Conservation (phyloP, 108 stramenopile genomes). For the Skeletonema potamos region DNA sequence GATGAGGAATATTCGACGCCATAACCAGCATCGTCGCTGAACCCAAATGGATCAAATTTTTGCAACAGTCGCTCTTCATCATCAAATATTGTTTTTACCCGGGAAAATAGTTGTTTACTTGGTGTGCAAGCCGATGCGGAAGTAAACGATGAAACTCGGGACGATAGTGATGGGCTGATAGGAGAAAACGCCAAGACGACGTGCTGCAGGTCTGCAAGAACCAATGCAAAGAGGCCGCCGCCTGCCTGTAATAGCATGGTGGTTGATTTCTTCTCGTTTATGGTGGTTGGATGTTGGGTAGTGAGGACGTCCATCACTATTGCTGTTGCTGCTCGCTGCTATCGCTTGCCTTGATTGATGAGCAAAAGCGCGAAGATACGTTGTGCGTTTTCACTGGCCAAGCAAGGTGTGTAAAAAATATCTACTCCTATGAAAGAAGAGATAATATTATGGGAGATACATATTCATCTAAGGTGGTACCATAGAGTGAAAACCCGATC, state of each 20-base stretch:
- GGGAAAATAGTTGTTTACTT: neutral
- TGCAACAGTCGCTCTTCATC: neutral
- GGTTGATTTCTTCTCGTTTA: neutral
- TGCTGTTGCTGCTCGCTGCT: no score
- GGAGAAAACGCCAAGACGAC: constrained; percentile 6
- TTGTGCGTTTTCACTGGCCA: no score
- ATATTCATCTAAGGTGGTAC: no score
- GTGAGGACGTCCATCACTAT: no score
- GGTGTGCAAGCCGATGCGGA: neutral
- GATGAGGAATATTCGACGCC: neutral
- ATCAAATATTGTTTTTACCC: neutral
- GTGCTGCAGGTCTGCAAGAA: neutral
- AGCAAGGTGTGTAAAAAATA: no score
- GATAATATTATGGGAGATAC: no score
- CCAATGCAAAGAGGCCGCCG: neutral
- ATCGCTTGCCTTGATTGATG: no score
- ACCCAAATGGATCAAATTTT: neutral
- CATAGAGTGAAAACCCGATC: constrained; percentile 12
- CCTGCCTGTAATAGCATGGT: neutral
- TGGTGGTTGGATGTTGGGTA: neutral
- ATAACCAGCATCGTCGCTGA: neutral
- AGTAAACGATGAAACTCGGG: neutral
- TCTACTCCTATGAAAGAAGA: no score
- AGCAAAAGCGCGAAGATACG: no score
- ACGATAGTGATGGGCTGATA: neutral